Conservation (phyloP, 2,329 filamentous ascomycete genomes). For the Albifimbria verrucaria region DNA sequence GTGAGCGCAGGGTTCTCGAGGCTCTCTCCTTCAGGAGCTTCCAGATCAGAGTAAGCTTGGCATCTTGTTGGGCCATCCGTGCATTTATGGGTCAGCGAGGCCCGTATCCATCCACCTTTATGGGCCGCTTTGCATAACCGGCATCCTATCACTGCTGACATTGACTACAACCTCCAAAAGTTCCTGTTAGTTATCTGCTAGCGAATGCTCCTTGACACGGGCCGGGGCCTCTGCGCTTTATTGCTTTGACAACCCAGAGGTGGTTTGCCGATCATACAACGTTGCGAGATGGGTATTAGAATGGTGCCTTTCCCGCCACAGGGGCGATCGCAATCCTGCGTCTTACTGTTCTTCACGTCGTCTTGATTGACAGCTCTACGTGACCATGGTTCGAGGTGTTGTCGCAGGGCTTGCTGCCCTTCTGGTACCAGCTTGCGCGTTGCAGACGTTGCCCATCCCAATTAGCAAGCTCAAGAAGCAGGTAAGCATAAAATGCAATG, state of each 20-base stretch:
- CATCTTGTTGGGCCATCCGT: neutral
- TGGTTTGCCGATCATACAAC: neutral
- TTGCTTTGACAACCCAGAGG: neutral
- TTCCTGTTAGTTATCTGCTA: neutral
- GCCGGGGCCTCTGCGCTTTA: too few relatives aligned
- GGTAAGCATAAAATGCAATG: neutral
- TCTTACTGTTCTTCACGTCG: neutral
- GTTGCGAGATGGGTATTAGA: neutral
- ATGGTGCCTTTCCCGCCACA: neutral
- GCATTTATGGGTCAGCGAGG: neutral
- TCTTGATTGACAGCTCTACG: neutral
- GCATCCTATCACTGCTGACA: neutral
- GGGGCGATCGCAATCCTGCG: neutral
- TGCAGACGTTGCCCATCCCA: slow-evolving; percentile 1
- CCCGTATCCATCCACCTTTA: neutral
- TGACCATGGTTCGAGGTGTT: neutral
- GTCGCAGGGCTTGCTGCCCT: neutral
- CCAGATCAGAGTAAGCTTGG: neutral
- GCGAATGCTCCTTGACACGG: neutral
- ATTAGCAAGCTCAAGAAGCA: neutral
- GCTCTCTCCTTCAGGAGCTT: neutral
- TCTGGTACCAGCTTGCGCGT: neutral
- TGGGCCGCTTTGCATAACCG: neutral
- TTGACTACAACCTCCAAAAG: neutral
- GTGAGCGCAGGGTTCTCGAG: neutral